Base-by-base conservation (phyloP, 1,284 basidiomycete genomes). In the Stygiomarasmius scandens region DNA sequence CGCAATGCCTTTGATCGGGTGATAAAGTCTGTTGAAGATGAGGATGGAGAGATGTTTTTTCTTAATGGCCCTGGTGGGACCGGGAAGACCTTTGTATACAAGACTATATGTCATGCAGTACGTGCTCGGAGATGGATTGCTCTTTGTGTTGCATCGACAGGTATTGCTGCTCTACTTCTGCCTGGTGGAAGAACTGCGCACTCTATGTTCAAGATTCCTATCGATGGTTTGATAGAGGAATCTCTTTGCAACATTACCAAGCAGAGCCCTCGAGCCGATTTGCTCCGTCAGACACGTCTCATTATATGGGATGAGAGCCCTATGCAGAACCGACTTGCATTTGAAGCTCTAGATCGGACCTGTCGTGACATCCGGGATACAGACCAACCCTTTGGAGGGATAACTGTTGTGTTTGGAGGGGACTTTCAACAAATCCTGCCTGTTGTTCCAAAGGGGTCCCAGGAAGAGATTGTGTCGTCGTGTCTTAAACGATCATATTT, bases 41-140 rank as follows among this genome's bases (percentile, higher is more conserved):
- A 64, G 1, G 0, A 38, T 2, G 74, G 75, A 0, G 49, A 63
- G n/a, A 19, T 60, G 0, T 81, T 79, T 62, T 83, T 82, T 56
- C 54, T 84, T 8, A 63, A 80, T 56, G 79, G 80, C 41, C 66
- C 72, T 34, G 80, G 75, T 48, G 80, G 80, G 0, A 74, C 72
- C 56, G 80, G 79, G 1, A 84, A 84, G 58, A 84, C 79, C 0
- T 83, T 73, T 66, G 46, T 82, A 0, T 75, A 75, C 58, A 79
- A 76, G 11, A 71, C 75, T 0, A 55, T 83, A 45, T 71, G 72
- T 56, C 49, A 67, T 53, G 46, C 54, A 4, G 23, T 81, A 2
- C 64, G 68, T 16, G 53, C 59, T 68, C n/a, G 53, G 59, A 9
- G 58, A 66, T 27, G 66, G 65, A 72, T 81, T 61, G 70, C 77